Percentiles rank a stretch among this genome's conserved stretches.
Conservation (phyloP, 345 rosid species). For the Dipteronia sinensis region DNA sequence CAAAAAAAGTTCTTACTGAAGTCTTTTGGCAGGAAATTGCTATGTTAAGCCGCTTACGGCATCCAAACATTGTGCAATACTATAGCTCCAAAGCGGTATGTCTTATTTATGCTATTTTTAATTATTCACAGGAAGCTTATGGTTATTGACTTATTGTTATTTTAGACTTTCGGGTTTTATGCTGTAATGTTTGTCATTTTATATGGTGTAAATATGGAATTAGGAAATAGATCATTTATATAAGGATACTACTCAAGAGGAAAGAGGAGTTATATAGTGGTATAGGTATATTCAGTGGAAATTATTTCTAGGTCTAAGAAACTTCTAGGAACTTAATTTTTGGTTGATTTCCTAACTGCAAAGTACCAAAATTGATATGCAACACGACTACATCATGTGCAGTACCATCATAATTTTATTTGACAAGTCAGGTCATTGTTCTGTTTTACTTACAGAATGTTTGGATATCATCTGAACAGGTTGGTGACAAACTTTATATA, state of each 20-base stretch:
- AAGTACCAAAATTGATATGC: neutral
- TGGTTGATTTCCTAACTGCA: neutral
- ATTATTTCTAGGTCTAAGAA: conserved; percentile 6
- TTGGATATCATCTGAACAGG: conserved; percentile 38
- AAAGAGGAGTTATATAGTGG: neutral
- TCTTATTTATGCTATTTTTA: conserved; percentile 9
- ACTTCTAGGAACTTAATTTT: conserved; percentile 10
- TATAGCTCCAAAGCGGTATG: conserved; percentile 74
- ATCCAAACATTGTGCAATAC: conserved; percentile 77
- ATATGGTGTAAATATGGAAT: neutral
- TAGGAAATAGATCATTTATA: conserved; percentile 5
- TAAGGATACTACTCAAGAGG: neutral
- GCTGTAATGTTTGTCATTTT: conserved; percentile 6
- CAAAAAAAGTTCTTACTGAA: conserved; percentile 4
- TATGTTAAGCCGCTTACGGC: conserved; percentile 60
- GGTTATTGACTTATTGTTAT: neutral
- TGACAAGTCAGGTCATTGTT: neutral
- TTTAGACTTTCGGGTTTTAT: neutral
- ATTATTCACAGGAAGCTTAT: neutral
- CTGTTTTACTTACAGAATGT: conserved; percentile 15
- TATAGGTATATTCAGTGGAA: neutral
- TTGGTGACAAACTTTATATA: conserved; percentile 64
- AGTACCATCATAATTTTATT: neutral
- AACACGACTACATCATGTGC: neutral
- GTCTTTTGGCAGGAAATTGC: conserved; percentile 61